These are phyloP conservation scores for Alternaria atra DNA, from an alignment of 2,329 filamentous ascomycete species.

Conservation along the genomic window DNA sequence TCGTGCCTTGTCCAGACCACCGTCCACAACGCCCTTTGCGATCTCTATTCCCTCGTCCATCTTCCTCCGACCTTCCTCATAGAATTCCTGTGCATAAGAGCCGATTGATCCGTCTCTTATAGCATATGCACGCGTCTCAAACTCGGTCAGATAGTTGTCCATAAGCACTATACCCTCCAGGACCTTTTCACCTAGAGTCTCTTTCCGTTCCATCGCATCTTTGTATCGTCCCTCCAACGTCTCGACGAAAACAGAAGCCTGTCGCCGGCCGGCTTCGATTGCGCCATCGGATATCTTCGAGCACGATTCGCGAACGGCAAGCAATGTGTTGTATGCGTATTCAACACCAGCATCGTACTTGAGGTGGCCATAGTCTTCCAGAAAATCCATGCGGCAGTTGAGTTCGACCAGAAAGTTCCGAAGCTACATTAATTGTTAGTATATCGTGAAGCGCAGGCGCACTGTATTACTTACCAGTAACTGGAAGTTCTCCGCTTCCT, in stretches of 20 bases:
- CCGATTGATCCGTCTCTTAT: conserved; percentile 80
- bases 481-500: conserved; percentile 60
- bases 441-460: background rate
- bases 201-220: conserved; percentile 82
- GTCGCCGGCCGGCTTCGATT: conserved; percentile 83
- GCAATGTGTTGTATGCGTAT: conserved; percentile 83
- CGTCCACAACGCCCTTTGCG: conserved; percentile 79
- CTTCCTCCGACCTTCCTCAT: conserved; percentile 80
- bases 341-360: conserved; percentile 85
- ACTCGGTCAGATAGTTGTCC: conserved; percentile 83
- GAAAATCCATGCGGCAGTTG: conserved; percentile 83
- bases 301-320: conserved; percentile 86
- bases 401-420: conserved; percentile 86
- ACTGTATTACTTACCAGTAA: conserved; percentile 44
- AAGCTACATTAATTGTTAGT: conserved; percentile 60
- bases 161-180: conserved; percentile 86
- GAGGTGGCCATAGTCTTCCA: conserved; percentile 87
- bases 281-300: conserved; percentile 90
- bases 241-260: conserved; percentile 89
- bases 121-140: conserved; percentile 83
- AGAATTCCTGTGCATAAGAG: conserved; percentile 73
- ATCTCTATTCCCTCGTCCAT: conserved; percentile 80
- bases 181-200: conserved; percentile 90
- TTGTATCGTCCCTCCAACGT: conserved; percentile 89
- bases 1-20: conserved; percentile 82